phyloP scores from a whole-genome alignment of 2,329 filamentous ascomycete species.

The Daldinia eschscholtzii region DNA sequence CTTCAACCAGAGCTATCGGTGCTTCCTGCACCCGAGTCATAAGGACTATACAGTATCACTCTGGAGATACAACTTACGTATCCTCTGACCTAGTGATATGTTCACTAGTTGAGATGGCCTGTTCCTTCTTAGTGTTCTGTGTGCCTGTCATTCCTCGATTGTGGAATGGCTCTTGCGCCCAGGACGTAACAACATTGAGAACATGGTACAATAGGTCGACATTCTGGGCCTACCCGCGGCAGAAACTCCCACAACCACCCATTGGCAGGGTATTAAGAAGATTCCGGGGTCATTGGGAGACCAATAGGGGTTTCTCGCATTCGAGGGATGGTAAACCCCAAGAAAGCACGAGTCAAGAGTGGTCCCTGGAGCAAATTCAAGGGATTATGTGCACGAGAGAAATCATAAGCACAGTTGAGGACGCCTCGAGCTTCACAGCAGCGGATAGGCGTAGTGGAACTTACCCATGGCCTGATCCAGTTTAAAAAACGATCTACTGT shows the following conservation, averaged over 20 bases:
- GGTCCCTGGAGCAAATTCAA: neutral
- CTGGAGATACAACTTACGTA: neutral
- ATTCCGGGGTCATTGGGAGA: neutral
- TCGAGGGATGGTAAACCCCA: neutral
- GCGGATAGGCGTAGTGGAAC: neutral
- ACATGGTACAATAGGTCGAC: neutral
- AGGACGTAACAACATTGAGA: neutral
- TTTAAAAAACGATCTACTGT: neutral
- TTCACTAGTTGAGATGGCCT: constrained; percentile 5
- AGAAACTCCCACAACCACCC: neutral
- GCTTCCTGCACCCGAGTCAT: neutral
- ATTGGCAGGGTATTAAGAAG: neutral
- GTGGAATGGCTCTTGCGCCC: neutral
- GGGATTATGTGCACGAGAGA: constrained; percentile 1
- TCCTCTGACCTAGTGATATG: constrained; percentile 3
- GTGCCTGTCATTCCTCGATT: constrained; percentile 1
- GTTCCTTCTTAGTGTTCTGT: constrained; percentile 4
- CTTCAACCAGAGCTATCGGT: neutral
- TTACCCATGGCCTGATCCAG: neutral
- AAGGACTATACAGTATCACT: neutral
- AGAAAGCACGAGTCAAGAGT: neutral
- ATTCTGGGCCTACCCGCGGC: neutral
- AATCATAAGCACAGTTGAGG: neutral
- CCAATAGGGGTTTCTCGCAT: neutral
- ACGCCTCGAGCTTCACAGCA: neutral